Evolutionary conservation across 106 monocot genomes (phyloP).

Genomic region (Platanthera guangdongensis): DNA sequence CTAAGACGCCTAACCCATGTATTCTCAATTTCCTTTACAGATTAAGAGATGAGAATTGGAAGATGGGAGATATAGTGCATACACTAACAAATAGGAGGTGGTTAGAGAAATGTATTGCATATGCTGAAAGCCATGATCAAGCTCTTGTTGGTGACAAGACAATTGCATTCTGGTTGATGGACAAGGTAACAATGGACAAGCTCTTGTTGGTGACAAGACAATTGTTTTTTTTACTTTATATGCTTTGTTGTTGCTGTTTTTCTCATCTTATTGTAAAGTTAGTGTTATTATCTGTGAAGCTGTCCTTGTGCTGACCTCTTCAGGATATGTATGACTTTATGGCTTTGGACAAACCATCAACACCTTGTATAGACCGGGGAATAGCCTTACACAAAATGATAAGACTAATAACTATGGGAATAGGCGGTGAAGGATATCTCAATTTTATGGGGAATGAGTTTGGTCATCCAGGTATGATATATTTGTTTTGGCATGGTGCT

Average conservation of each 20-base stretch:
- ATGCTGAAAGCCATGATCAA: conserved; percentile 99
- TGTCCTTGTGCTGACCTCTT: conserved; percentile 1
- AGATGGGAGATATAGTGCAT: conserved; percentile 89
- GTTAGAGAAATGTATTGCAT: conserved; percentile 87
- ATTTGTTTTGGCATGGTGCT: neutral
- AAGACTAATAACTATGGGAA: conserved; percentile 83
- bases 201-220: neutral
- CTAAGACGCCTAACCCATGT: neutral
- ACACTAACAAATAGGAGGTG: conserved; percentile 94
- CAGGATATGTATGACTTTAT: conserved; percentile 97
- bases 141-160: conserved; percentile 99
- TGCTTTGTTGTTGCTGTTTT: neutral
- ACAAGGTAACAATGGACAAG: conserved; percentile 44
- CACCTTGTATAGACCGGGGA: conserved; percentile 88
- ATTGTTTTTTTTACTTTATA: neutral
- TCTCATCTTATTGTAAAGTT: neutral
- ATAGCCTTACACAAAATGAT: conserved; percentile 99
- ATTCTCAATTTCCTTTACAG: conserved; percentile 20
- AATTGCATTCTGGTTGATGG: conserved; percentile 99
- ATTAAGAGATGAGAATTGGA: conserved; percentile 77
- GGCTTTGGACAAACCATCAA: conserved; percentile 83
- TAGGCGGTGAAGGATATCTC: conserved; percentile 98
- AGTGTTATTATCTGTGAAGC: neutral
- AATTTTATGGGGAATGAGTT: conserved; percentile 99
- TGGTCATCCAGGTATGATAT: conserved; percentile 90